A percentile compares a stretch with the other conserved stretches of the same genome.
Conservation (phyloP, 2,329 filamentous ascomycete species). For the Alternaria longipes region DNA sequence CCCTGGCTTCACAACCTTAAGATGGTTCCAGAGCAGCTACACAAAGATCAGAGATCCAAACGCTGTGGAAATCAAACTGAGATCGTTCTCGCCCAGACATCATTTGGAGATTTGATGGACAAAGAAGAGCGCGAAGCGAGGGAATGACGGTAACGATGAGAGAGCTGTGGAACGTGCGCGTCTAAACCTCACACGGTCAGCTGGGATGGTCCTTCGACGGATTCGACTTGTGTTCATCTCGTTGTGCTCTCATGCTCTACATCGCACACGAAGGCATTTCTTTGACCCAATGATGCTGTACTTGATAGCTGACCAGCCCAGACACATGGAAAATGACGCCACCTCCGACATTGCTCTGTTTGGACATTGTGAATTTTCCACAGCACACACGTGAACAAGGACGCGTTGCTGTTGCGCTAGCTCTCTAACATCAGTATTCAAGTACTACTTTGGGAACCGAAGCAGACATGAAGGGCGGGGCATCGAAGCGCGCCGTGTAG, state of each 20-base stretch:
- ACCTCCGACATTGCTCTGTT: neutral
- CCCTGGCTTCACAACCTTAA: neutral
- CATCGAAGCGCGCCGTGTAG: neutral
- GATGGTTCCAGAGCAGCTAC: neutral
- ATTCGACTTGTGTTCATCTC: neutral
- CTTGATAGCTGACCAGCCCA: neutral
- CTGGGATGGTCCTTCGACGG: neutral
- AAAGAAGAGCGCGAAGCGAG: neutral
- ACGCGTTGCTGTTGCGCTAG: neutral
- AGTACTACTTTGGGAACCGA: neutral
- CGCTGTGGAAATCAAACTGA: neutral
- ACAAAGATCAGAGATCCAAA: fast-evolving
- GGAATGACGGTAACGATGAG: neutral
- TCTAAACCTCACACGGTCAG: neutral
- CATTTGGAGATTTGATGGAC: neutral
- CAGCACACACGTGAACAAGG: neutral
- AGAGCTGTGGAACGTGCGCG: neutral
- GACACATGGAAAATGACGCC: neutral
- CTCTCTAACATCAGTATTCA: too few species aligned
- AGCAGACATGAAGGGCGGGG: neutral
- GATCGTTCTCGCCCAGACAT: neutral
- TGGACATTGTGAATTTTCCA: neutral
- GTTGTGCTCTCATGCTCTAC: neutral
- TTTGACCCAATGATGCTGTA: neutral
- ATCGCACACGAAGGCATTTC: fast-evolving